Conservation (phyloP, 2,329 filamentous ascomycete genomes). For the Fusarium sororula region DNA sequence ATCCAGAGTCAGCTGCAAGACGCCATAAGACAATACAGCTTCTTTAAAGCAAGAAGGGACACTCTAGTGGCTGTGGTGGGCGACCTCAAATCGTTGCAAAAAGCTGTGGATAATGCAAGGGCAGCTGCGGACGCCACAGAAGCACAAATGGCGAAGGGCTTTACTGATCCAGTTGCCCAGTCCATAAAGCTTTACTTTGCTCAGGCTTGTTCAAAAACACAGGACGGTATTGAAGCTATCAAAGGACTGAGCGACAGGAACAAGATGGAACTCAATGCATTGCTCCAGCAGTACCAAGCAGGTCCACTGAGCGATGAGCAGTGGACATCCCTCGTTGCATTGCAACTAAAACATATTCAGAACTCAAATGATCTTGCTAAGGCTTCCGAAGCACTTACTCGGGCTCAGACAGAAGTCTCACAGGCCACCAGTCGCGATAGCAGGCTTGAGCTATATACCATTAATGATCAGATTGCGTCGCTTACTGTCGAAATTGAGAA, state of each 20-base stretch:
- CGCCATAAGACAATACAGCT: not conserved
- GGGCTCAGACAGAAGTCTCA: not conserved
- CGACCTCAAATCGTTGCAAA: not conserved
- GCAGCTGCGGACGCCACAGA: not conserved
- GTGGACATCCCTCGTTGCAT: not conserved
- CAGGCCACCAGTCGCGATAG: not conserved
- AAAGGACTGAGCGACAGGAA: not conserved
- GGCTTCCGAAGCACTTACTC: not conserved
- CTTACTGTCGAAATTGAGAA: not conserved
- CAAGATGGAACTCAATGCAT: not conserved
- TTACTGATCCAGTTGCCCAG: not conserved
- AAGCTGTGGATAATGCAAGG: not conserved
- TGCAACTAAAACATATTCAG: not conserved
- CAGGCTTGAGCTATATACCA: not conserved
- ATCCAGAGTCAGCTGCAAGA: not conserved
- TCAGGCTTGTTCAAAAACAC: too few species aligned
- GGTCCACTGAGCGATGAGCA: not conserved
- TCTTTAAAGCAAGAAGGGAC: not conserved
- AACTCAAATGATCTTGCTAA: not conserved
- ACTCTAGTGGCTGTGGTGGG: not conserved
- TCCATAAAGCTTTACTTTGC: not conserved
- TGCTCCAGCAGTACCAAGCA: not conserved
- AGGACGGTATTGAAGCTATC: too few species aligned
- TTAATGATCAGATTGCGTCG: not conserved
- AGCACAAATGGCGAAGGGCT: not conserved